Base-by-base conservation (phyloP, 768 basidiomycete species). In the Gautieria morchelliformis region DNA sequence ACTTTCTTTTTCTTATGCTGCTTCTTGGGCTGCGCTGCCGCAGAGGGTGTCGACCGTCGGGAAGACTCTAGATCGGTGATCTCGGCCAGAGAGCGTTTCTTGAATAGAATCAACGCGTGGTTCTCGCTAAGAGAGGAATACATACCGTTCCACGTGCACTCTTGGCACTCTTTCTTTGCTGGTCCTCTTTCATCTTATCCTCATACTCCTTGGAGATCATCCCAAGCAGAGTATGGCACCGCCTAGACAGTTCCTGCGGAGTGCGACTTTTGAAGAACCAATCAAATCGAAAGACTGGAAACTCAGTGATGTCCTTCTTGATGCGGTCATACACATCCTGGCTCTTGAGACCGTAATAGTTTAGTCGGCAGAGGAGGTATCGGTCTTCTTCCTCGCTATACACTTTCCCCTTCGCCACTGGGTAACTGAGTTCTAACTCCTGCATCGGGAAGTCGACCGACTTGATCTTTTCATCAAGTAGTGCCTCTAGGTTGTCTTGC, bases 251-350 rank as follows among this genome's bases (percentile, higher is more conserved):
- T 71, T 98, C 95, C 64, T 90, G 85, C 3, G 91, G 84, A 11
- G 88, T 90, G 55, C 95, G 75, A 62, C 90, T 92, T 76, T 95
- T 94, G 78, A 93, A 87, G 75, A 96, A 97, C 95, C 93, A 97
- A 66, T 97, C 93, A 64, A 98, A 98, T 20, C 94, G 78, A 74
- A 97, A 99, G 14, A 94, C 88, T 1, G 95, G 94, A 71, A 93
- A 97, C 71, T 98, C 94, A 15, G 84, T 86, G 61, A 98, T 93
- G 70, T 98, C 95, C 69, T 86, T 83, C 80, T 95, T 96, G 72
- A 98, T 96, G 53, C 85, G 74, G 66, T 99, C 95, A 65, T 93
- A 96, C 24, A 92, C 87, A 64, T 96, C 93, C 51, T 90, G 90
- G 15, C 78, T 73, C 56, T 85, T 84, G 78, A 97, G 84, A 22